Base-by-base conservation (phyloP, 192 early-diverging fungal genomes). In the Coemansia sp. region DNA sequence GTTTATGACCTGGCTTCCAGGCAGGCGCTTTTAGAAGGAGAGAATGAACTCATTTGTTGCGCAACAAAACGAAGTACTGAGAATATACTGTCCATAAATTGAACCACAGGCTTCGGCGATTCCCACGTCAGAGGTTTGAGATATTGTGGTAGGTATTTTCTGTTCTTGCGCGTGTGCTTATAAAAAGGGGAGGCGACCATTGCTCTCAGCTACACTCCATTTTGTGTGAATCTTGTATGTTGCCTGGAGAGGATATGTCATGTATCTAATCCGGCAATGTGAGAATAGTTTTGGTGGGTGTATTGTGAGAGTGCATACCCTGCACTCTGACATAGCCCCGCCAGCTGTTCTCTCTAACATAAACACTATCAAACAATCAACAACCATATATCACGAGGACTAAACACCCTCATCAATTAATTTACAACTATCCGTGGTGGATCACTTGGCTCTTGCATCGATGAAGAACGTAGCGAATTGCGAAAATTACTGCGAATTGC, bases 381-480 rank as follows among this genome's bases (percentile, higher is more conserved):
- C n/a, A n/a, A n/a, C n/a, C n/a, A n/a, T n/a, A n/a, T n/a, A n/a
- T n/a, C n/a, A n/a, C n/a, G n/a, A n/a, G n/a, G n/a, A n/a, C n/a
- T n/a, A n/a, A 39, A 39, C 38, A 39, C 38, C 38, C 38, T 39
- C 38, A 61, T 38, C 13, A 62, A 49, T n/a, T 47, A 49, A 66
- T 75, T 81, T 72, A 87, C 68, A 87, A 87, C 86, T 87, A 88
- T 85, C 74, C 75, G 74, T 87, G 86, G 87, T 80, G 88, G 87
- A 87, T 87, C 88, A 83, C 87, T 89, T 85, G 88, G 88, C 87
- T 87, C 85, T 87, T 80, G 85, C 85, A 89, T 86, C 85, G 87
- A 89, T 90, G 87, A 90, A 90, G 89, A 90, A 88, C 88, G 89
- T 85, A 90, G 87, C 87, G 87, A 90, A 89, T 85, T 89, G 89